Percentiles rank a stretch among this genome's conserved stretches.
Conservation (phyloP, 345 rosid genomes). For the Euphorbia tirucalli region DNA sequence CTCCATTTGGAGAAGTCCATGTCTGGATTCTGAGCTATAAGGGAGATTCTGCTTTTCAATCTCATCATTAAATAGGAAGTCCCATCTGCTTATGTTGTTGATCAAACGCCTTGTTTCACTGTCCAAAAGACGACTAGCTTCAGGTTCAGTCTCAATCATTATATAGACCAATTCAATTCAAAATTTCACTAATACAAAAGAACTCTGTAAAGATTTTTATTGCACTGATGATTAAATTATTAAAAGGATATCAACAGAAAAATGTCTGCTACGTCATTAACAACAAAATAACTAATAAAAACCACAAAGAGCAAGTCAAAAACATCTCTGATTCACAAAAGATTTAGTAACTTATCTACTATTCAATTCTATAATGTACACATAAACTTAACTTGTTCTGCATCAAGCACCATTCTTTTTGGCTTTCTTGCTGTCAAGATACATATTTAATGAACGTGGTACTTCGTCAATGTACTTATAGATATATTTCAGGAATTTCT, state of each 20-base stretch:
- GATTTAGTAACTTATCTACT: no score
- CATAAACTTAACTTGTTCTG: neutral
- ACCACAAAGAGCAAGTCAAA: neutral
- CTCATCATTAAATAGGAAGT: conserved; percentile 25
- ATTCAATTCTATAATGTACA: neutral
- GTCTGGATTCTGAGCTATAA: conserved; percentile 27
- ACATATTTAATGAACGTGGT: conserved; percentile 24
- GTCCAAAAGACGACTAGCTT: no score
- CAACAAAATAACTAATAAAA: neutral
- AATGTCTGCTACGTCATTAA: no score
- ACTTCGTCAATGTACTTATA: neutral
- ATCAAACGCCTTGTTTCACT: no score
- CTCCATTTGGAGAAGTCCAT: conserved; percentile 7
- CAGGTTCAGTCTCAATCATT: conserved; percentile 31
- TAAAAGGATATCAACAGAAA: no score
- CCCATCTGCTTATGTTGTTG: conserved; percentile 31
- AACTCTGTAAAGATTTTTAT: no score
- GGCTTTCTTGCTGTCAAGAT: conserved; percentile 4
- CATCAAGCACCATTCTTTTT: neutral
- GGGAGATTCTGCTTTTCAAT: neutral
- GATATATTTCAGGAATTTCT: conserved; percentile 22
- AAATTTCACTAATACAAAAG: no score
- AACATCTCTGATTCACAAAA: neutral
- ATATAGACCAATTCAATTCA: no score
- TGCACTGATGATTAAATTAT: no score